Percentiles rank a stretch among this genome's conserved stretches.
These are phyloP conservation scores for Cryptococcus sp. DNA, from an alignment of 1,284 basidiomycete species.

Conservation along the genomic window DNA sequence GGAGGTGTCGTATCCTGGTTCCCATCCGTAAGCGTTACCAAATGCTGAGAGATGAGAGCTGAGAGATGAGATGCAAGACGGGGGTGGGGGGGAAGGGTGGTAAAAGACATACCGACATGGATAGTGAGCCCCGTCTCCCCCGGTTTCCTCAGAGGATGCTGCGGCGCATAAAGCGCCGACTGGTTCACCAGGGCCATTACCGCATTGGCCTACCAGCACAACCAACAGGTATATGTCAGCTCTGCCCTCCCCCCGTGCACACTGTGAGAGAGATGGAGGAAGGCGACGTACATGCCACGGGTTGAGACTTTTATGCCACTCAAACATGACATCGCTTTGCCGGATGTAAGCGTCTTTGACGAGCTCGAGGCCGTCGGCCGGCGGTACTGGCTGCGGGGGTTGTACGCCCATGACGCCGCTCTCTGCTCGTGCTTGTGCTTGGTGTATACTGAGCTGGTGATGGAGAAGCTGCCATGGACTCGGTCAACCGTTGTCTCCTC, in stretches of 20 bases:
- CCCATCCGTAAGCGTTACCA: neutral
- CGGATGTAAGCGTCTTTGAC: constrained; percentile 40
- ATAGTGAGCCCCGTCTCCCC: constrained; percentile 64
- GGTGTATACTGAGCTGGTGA: no score
- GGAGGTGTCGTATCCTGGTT: constrained; percentile 55
- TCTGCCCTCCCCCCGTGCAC: constrained; percentile 1
- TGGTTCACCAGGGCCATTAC: constrained; percentile 67
- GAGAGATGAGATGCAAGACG: neutral
- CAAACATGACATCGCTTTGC: constrained; percentile 38
- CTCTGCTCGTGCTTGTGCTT: neutral
- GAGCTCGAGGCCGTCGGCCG: constrained; percentile 8
- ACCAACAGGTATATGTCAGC: neutral
- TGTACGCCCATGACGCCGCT: neutral
- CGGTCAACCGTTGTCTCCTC: no score
- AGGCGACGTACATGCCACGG: constrained; percentile 29
- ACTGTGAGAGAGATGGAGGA: neutral
- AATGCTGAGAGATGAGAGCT: neutral
- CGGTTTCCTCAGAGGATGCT: constrained; percentile 66
- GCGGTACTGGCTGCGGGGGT: neutral
- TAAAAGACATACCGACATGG: constrained; percentile 59
- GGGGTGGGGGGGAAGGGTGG: constrained; percentile 56
- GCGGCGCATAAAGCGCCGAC: constrained; percentile 62
- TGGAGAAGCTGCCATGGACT: no score
- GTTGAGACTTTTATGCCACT: constrained; percentile 29
- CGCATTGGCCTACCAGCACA: constrained; percentile 48